Percentiles rank a stretch among this genome's conserved stretches.
Evolutionary conservation across 805 yeast genomes (phyloP).

Genomic region (Candida endomychidarum): DNA sequence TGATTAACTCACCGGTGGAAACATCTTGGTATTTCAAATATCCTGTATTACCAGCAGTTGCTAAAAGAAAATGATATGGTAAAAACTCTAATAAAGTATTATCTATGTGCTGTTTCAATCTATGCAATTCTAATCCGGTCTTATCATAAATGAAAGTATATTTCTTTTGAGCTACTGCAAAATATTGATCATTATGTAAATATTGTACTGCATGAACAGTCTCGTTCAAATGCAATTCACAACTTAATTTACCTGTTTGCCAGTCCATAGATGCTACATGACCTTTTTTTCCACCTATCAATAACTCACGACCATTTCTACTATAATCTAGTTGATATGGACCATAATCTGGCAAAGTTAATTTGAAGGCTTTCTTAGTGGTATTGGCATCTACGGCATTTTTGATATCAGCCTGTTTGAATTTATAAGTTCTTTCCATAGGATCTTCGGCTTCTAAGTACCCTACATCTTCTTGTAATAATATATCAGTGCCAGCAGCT

Average conservation of each 20-base stretch:
- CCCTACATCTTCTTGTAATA: conserved; percentile 83
- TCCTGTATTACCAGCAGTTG: conserved; percentile 88
- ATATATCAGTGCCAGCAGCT: conserved; percentile 83
- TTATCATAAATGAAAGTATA: conserved; percentile 90
- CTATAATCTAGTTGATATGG: conserved; percentile 84
- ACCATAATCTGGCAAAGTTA: conserved; percentile 75
- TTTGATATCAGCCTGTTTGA: conserved; percentile 75
- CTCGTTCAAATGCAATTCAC: conserved; percentile 84
- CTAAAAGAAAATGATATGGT: conserved; percentile 88
- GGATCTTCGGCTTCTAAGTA: conserved; percentile 84
- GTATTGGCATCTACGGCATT: conserved; percentile 77
- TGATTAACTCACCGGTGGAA: conserved; percentile 82
- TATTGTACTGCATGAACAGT: conserved; percentile 89
- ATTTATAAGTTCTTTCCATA: conserved; percentile 91
- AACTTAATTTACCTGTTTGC: conserved; percentile 78
- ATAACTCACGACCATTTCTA: conserved; percentile 80
- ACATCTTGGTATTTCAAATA: conserved; percentile 91
- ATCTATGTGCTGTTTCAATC: conserved; percentile 87
- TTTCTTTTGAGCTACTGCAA: conserved; percentile 96
- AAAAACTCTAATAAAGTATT: conserved; percentile 79
- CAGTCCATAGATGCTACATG: conserved; percentile 96
- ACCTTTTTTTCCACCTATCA: conserved; percentile 88
- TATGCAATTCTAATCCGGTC: conserved; percentile 87
- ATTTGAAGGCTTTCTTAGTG: conserved; percentile 69
- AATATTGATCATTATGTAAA: conserved; percentile 87